Percentiles rank a stretch among this genome's conserved stretches.
Conservation (phyloP, 169 alveolate species). For the Miamiensis avidus region DNA sequence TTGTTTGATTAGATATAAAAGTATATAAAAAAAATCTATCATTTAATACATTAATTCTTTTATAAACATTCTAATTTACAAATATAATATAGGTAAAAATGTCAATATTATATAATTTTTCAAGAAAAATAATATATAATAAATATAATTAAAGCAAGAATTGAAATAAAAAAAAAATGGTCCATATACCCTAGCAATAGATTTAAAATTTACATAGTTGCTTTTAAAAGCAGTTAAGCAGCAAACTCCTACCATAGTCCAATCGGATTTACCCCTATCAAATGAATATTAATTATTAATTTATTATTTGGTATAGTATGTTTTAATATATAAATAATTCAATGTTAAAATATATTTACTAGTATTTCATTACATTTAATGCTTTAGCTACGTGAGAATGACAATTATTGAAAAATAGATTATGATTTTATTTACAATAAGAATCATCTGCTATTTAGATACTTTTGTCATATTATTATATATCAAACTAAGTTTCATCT, state of each 20-base stretch:
- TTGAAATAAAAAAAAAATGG: not conserved
- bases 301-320: no score
- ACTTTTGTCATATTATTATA: not conserved
- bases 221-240: not conserved
- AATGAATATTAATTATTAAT: no score
- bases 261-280: not conserved
- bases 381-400: not conserved
- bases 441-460: not conserved
- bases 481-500: not conserved
- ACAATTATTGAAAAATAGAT: not conserved
- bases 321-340: no score
- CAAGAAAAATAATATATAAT: no score
- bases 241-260: not conserved
- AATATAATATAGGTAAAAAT: no score
- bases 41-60: no score
- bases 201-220: not conserved
- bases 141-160: not conserved
- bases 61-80: no score
- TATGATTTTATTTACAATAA: not conserved
- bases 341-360: not conserved
- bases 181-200: not conserved
- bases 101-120: no score
- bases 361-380: not conserved
- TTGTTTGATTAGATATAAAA: no score
- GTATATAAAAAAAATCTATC: no score